Evolutionary conservation across 1,284 basidiomycete genomes (phyloP), one percentile per base, ranked within the genome.

Genomic region (Naganishia cerealis): DNA sequence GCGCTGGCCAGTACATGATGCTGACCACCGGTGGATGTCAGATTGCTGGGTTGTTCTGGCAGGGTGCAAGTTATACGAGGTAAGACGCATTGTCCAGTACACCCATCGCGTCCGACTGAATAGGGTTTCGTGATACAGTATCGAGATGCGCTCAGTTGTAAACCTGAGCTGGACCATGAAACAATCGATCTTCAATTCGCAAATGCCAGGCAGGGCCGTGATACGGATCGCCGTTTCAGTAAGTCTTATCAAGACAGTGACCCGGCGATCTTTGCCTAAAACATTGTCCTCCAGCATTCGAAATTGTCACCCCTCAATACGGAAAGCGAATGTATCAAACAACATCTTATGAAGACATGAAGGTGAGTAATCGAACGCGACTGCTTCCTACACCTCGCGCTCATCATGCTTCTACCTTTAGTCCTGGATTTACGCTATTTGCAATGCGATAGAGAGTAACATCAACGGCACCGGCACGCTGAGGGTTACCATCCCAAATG

Each of bases 341-440:
- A 2, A 78, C 80, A 0, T 81, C 79, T 1, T 80, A 83, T 7
- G 70, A 74, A 0, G 81, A 82, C 57, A 82, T 83, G 78, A 77
- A 80, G 58, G 79, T 77, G 55, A 55, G 75, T 67, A 8, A 1
- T 15, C 2, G 39, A 9, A 18, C 39, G 2, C 15, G 33, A 48
- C 48, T 36, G 29, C 54, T 26, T 8, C 21, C 18, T 46, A 8
- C 46, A 13, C 46, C 57, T 40, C 36, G 33, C 55, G 39, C 36
- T 57, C 6, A 40, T 29, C 26, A 18, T 42, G 24, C 21, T 43
- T n/a, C 52, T 36, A 39, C 21, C 18, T 2, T 21, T 55, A 79
- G 75, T 75, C 80, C 62, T 85, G 84, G 84, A 77, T 84, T 38
- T 78, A 81, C 50, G 81, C 83, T 6, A 83, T 85, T 59, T 78